Evolutionary conservation across 257 asterid genomes (phyloP).

Genomic region (Solanum ahanhuiri): DNA sequence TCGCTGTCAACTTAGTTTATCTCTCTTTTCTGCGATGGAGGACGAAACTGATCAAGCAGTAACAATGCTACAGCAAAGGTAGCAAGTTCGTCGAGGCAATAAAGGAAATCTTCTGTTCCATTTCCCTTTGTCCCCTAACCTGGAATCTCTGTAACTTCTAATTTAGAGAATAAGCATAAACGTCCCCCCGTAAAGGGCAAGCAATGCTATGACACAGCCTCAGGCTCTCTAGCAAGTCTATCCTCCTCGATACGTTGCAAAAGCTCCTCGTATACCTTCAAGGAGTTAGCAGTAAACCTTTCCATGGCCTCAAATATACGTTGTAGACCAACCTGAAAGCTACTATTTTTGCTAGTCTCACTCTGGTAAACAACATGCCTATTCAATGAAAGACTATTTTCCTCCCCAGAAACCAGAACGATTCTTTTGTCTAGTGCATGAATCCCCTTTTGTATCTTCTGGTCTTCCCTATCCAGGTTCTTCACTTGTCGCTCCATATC

Average conservation of each 20-base stretch:
- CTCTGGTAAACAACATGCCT: slow-evolving; percentile 77
- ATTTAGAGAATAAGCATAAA: background rate
- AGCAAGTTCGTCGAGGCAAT: background rate
- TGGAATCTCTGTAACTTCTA: background rate
- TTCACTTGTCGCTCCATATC: slow-evolving; percentile 66
- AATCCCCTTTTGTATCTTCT: slow-evolving; percentile 76
- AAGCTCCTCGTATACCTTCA: slow-evolving; percentile 71
- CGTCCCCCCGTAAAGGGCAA: background rate
- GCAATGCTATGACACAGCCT: slow-evolving; percentile 20
- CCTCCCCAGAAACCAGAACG: slow-evolving; percentile 39
- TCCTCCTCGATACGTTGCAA: slow-evolving; percentile 76
- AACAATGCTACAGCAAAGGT: background rate
- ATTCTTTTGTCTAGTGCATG: slow-evolving; percentile 70
- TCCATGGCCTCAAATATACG: slow-evolving; percentile 87
- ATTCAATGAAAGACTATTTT: slow-evolving; percentile 30
- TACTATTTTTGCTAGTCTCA: slow-evolving; percentile 57
- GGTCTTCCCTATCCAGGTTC: slow-evolving; percentile 82
- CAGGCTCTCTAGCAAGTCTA: slow-evolving; percentile 34
- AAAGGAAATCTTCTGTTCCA: background rate
- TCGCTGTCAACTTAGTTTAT: background rate
- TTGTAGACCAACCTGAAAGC: slow-evolving; percentile 64
- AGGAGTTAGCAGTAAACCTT: slow-evolving; percentile 45
- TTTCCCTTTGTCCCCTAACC: background rate
- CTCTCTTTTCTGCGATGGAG: background rate
- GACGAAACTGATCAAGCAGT: background rate